Percentiles rank a stretch among this genome's conserved stretches.
Evolutionary conservation across 257 asterid genomes (phyloP).

Genomic region (Lycium ferocissimum): DNA sequence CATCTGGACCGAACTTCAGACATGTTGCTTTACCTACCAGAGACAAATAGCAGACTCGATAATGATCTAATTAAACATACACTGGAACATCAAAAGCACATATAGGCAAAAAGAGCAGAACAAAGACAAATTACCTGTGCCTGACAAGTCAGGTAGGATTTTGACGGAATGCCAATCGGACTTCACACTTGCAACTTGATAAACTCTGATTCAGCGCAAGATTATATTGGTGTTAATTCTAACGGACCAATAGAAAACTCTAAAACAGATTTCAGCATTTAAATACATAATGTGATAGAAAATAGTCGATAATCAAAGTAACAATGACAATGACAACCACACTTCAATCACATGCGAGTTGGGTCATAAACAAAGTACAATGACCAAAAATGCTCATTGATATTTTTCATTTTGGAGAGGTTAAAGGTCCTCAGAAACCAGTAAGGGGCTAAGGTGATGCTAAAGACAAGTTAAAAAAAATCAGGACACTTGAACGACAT

Average conservation of each 20-base stretch:
- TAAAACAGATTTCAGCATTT: not conserved
- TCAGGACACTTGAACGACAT: not conserved
- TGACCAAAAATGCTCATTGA: not conserved
- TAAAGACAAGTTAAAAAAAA: not conserved
- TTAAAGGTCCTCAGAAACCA: not conserved
- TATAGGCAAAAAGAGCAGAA: not conserved
- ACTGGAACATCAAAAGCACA: not conserved
- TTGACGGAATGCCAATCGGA: constrained; percentile 76
- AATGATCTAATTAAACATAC: not conserved
- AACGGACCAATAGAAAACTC: not conserved
- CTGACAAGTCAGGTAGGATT: constrained; percentile 76
- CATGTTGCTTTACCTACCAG: constrained; percentile 64
- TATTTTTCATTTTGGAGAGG: not conserved
- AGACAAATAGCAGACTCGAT: not conserved
- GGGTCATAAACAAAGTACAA: not conserved
- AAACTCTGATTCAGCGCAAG: constrained; percentile 49
- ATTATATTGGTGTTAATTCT: not conserved
- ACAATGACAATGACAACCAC: not conserved
- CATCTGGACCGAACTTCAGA: constrained; percentile 74
- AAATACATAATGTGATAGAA: not conserved
- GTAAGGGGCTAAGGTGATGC: not conserved
- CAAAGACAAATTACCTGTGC: constrained; percentile 58
- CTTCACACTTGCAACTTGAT: constrained; percentile 71
- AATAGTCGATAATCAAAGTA: not conserved
- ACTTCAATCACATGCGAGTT: not conserved